A percentile compares a stretch with the other conserved stretches of the same genome.
phyloP scores from a whole-genome alignment of 805 yeast species.

The Wickerhamiella azyma region DNA sequence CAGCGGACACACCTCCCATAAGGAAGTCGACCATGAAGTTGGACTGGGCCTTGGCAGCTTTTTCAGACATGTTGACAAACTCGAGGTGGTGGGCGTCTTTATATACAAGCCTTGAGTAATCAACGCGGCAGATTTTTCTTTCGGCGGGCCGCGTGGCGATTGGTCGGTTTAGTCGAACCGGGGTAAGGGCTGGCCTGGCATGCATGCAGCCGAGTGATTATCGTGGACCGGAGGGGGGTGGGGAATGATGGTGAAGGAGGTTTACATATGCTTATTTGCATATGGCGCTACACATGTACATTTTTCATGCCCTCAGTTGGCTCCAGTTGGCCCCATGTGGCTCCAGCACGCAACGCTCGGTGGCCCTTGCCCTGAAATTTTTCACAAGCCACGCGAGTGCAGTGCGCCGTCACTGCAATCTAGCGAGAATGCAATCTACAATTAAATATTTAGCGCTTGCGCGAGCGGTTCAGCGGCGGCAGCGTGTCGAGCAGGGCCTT shows the following conservation, averaged over 20 bases:
- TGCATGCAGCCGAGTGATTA: background rate
- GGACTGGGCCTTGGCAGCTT: conserved; percentile 11
- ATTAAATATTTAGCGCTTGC: too few species aligned
- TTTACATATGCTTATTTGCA: too few species aligned
- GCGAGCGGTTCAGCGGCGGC: background rate
- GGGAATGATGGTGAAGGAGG: too few species aligned
- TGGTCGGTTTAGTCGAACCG: background rate
- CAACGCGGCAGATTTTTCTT: conserved; percentile 8
- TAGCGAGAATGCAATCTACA: too few species aligned
- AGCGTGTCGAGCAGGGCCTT: background rate
- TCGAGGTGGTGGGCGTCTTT: background rate
- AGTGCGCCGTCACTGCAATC: too few species aligned
- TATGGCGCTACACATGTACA: too few species aligned
- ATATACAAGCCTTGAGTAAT: conserved; percentile 8
- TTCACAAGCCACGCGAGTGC: too few species aligned
- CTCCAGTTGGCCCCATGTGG: too few species aligned
- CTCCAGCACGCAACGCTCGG: too few species aligned
- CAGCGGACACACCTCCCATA: conserved; percentile 98
- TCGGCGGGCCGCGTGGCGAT: background rate
- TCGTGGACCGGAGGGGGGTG: background rate
- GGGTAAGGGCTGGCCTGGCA: background rate
- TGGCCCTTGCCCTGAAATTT: too few species aligned
- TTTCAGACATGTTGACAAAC: conserved; percentile 7
- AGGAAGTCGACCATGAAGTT: conserved; percentile 44
- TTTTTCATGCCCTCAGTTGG: too few species aligned